Conservation (phyloP, 805 yeast species). For the Teunomyces lycoperdinae region DNA sequence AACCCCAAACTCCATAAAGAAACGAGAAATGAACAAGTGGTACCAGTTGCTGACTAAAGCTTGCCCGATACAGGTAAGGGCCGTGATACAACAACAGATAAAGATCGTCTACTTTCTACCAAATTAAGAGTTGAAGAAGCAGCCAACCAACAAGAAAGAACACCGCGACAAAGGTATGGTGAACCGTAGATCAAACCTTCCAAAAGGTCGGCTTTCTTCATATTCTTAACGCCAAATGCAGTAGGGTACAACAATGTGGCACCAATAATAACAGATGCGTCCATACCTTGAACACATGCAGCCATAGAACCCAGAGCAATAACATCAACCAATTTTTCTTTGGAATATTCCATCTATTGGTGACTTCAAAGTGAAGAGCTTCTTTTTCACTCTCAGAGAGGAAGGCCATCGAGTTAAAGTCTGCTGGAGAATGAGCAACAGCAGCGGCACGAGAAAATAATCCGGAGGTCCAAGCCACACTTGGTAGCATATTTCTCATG, state of each 20-base stretch:
- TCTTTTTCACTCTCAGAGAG: conserved; percentile 42
- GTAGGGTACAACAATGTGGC: conserved; percentile 60
- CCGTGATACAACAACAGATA: conserved; percentile 57
- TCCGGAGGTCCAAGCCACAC: conserved; percentile 53
- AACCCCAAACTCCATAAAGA: conserved; percentile 58
- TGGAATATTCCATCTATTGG: conserved; percentile 43
- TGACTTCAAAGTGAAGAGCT: conserved; percentile 48
- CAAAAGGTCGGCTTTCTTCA: conserved; percentile 50
- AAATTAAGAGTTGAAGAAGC: conserved; percentile 47
- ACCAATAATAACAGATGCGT: conserved; percentile 68
- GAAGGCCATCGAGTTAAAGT: conserved; percentile 56
- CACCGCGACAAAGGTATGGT: conserved; percentile 60
- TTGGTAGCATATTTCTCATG: conserved; percentile 46
- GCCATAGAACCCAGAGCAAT: conserved; percentile 64
- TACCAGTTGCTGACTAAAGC: conserved; percentile 61
- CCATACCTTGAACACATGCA: conserved; percentile 76
- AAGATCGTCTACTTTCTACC: conserved; percentile 67
- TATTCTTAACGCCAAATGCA: conserved; percentile 44
- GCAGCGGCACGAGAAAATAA: conserved; percentile 62
- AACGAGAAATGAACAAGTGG: conserved; percentile 58
- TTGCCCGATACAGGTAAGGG: conserved; percentile 65
- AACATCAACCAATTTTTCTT: conserved; percentile 46
- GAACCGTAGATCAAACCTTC: conserved; percentile 63
- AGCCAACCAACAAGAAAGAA: conserved; percentile 59
- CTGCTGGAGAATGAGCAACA: conserved; percentile 53